Conservation (phyloP, 2,329 filamentous ascomycete species). For the Zymoseptoria ardabiliae region DNA sequence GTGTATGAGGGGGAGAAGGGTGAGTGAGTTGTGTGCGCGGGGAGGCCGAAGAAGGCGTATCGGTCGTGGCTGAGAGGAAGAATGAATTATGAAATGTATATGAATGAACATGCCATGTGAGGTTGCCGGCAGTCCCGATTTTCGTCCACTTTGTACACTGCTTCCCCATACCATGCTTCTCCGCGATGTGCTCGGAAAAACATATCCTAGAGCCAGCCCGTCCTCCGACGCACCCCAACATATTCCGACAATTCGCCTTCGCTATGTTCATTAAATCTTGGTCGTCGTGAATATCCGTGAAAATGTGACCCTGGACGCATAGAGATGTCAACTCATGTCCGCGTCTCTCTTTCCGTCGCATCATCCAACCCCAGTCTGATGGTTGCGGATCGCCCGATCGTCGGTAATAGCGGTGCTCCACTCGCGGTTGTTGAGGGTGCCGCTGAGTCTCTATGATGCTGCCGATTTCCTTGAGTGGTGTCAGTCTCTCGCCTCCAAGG, state of each 20-base stretch:
- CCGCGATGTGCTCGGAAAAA: background rate
- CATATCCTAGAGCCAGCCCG: background rate
- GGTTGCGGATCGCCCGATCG: constrained; percentile 36
- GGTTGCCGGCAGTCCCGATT: background rate
- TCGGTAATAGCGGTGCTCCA: constrained; percentile 29
- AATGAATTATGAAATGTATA: background rate
- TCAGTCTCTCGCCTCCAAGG: constrained; percentile 3
- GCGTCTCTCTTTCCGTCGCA: constrained; percentile 7
- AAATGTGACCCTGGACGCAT: background rate
- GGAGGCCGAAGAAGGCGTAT: background rate
- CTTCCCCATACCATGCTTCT: background rate
- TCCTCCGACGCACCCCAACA: background rate
- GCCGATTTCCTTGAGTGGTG: constrained; percentile 1
- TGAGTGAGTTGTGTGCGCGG: background rate
- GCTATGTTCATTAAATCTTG: constrained; percentile 12
- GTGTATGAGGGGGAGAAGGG: constrained; percentile 20
- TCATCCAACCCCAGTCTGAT: constrained; percentile 31
- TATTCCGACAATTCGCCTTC: background rate
- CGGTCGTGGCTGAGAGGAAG: background rate
- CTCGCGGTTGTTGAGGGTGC: constrained; percentile 7
- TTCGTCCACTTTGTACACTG: background rate
- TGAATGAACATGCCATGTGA: background rate
- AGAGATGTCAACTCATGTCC: constrained; percentile 1
- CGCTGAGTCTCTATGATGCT: background rate
- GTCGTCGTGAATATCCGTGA: constrained; percentile 1